phyloP scores from a whole-genome alignment of 495 filamentous ascomycete species.

The Xylaria palmicola region DNA sequence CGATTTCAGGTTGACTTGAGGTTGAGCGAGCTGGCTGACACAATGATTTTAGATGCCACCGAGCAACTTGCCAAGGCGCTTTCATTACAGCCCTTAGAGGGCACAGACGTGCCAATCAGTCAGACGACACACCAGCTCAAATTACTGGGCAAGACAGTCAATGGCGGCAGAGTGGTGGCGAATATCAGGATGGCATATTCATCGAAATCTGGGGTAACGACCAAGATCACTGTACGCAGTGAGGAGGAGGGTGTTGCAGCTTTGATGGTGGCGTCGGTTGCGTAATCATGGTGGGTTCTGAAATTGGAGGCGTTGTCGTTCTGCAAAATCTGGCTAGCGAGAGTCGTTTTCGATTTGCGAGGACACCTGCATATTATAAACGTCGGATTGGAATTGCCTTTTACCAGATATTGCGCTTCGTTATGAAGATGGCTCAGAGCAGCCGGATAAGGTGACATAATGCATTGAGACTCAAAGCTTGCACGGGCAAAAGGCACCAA shows the following conservation, averaged over 20 bases:
- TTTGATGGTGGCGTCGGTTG: slow-evolving; percentile 79
- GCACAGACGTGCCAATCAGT: slow-evolving; percentile 83
- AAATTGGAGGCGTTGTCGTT: slow-evolving; percentile 27
- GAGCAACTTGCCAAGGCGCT: slow-evolving; percentile 84
- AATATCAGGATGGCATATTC: slow-evolving; percentile 92
- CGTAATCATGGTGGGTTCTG: slow-evolving; percentile 52
- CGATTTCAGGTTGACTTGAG: not conserved
- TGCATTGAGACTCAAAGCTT: not conserved
- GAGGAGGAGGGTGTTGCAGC: slow-evolving; percentile 92
- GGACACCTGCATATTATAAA: slow-evolving; percentile 25
- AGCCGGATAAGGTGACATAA: slow-evolving; percentile 2
- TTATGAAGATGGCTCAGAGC: not conserved
- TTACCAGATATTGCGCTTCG: not conserved
- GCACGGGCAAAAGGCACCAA: too few species aligned
- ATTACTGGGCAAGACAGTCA: slow-evolving; percentile 92
- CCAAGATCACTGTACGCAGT: slow-evolving; percentile 84
- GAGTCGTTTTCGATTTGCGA: slow-evolving; percentile 28
- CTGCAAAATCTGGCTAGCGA: slow-evolving; percentile 33
- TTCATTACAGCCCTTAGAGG: slow-evolving; percentile 90
- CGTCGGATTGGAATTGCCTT: slow-evolving; percentile 1
- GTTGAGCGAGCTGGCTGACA: slow-evolving; percentile 37
- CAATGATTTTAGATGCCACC: slow-evolving; percentile 73
- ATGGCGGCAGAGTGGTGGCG: slow-evolving; percentile 83
- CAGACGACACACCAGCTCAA: slow-evolving; percentile 91
- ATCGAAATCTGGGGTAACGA: slow-evolving; percentile 86